Conservation (phyloP, 768 basidiomycete genomes). For the Agaricus subrufescens region DNA sequence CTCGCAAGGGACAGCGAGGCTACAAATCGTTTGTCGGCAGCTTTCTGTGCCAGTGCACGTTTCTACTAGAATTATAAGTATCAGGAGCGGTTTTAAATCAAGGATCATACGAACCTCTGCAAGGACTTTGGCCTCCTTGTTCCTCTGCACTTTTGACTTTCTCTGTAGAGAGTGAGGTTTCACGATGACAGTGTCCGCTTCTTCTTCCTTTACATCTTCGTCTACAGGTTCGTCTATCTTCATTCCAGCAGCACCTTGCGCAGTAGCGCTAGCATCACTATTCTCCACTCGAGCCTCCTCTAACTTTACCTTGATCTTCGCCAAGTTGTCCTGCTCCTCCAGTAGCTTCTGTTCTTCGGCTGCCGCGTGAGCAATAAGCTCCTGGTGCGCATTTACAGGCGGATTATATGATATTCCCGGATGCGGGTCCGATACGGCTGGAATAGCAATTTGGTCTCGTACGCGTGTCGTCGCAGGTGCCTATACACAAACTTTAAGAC, state of each 20-base stretch:
- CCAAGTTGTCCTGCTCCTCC: conserved; percentile 47
- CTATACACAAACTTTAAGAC: conserved; percentile 23
- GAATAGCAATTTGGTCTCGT: conserved; percentile 51
- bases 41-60: conserved; percentile 56
- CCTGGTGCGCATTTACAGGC: conserved; percentile 63
- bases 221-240: conserved; percentile 38
- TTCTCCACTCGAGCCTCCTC: conserved; percentile 37
- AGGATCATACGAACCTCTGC: conserved; percentile 48
- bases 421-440: conserved; percentile 69
- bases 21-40: conserved; percentile 55
- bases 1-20: conserved; percentile 55
- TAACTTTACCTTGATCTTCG: conserved; percentile 51
- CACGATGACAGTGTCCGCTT: conserved; percentile 18
- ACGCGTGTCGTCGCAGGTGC: conserved; percentile 43
- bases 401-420: conserved; percentile 91
- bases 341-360: conserved; percentile 58
- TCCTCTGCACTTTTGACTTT: conserved; percentile 50
- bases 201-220: conserved; percentile 27
- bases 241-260: conserved; percentile 61
- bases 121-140: conserved; percentile 57
- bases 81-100: background rate
- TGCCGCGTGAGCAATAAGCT: conserved; percentile 64
- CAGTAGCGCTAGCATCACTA: conserved; percentile 22
- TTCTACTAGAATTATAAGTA: conserved; percentile 37
- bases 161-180: conserved; percentile 33